Percentiles rank a stretch among this genome's conserved stretches.
Conservation (phyloP, 2,329 filamentous ascomycete genomes). For the Pseudogymnoascus sp. region DNA sequence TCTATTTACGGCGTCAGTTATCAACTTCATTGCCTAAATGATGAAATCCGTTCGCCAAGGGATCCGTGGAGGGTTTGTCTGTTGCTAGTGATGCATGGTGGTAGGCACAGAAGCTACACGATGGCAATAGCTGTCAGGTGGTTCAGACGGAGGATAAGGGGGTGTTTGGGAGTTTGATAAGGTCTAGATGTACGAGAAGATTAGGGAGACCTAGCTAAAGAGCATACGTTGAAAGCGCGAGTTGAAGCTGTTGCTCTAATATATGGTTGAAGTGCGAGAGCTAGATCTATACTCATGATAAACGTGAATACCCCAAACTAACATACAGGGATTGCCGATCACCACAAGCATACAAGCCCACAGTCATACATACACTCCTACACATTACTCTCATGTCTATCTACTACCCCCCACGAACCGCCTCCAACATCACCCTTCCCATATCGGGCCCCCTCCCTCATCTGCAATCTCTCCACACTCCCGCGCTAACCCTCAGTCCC, state of each 20-base stretch:
- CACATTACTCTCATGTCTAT: slow-evolving; percentile 13
- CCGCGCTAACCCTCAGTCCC: slow-evolving; percentile 38
- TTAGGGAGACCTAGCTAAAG: neutral
- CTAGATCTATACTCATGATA: neutral
- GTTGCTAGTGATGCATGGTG: neutral
- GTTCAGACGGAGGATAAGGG: neutral
- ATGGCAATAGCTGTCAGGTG: neutral
- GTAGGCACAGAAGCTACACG: neutral
- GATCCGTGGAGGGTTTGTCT: neutral
- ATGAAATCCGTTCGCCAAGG: neutral
- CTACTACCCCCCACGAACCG: neutral
- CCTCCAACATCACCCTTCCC: neutral
- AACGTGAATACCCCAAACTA: neutral
- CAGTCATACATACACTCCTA: slow-evolving; percentile 3
- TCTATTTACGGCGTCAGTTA: neutral
- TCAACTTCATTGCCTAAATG: neutral
- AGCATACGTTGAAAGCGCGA: neutral
- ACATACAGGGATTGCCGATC: neutral
- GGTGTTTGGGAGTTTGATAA: neutral
- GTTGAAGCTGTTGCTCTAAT: neutral
- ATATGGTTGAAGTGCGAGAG: neutral
- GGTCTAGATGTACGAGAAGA: neutral
- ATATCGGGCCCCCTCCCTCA: neutral
- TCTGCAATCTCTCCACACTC: neutral
- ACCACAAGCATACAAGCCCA: neutral